Evolutionary conservation across 192 early-diverging fungal species (phyloP).

Genomic region (Entomortierella lignicola): DNA sequence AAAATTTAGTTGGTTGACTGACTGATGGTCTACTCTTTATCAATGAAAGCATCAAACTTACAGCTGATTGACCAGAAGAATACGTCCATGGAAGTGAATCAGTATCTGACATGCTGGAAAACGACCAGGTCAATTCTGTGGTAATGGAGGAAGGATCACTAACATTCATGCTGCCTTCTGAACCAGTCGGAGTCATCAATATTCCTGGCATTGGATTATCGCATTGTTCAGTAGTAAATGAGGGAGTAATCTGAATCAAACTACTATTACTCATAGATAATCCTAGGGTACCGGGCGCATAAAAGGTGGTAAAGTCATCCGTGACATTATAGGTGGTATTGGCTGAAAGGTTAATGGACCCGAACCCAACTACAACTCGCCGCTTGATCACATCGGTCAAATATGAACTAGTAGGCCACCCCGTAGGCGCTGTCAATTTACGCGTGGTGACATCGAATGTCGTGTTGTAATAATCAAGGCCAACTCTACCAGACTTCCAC

Average conservation of each 20-base stretch:
- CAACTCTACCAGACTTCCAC: conserved; percentile 39
- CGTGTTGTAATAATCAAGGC: conserved; percentile 46
- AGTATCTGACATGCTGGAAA: conserved; percentile 39
- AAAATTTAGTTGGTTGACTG: background rate
- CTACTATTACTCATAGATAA: conserved; percentile 36
- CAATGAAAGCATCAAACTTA: conserved; percentile 9
- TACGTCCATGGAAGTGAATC: conserved; percentile 27
- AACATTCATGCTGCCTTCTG: conserved; percentile 1
- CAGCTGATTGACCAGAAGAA: conserved; percentile 22
- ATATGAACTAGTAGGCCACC: conserved; percentile 48
- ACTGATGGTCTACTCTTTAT: background rate
- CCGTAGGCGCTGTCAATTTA: conserved; percentile 11
- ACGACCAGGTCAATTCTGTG: conserved; percentile 24
- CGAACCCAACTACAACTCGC: conserved; percentile 25
- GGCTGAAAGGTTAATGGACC: conserved; percentile 20
- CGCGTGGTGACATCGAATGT: conserved; percentile 18
- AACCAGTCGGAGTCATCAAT: conserved; percentile 30
- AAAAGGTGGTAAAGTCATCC: conserved; percentile 32
- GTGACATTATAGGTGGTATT: conserved; percentile 45
- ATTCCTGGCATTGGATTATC: conserved; percentile 29
- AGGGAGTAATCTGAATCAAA: conserved; percentile 15
- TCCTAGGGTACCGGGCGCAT: conserved; percentile 9
- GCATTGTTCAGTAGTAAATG: conserved; percentile 2
- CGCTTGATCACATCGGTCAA: conserved; percentile 15
- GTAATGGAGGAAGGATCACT: background rate